Evolutionary conservation across 768 basidiomycete genomes (phyloP).

Genomic region (Suillus alpinus): DNA sequence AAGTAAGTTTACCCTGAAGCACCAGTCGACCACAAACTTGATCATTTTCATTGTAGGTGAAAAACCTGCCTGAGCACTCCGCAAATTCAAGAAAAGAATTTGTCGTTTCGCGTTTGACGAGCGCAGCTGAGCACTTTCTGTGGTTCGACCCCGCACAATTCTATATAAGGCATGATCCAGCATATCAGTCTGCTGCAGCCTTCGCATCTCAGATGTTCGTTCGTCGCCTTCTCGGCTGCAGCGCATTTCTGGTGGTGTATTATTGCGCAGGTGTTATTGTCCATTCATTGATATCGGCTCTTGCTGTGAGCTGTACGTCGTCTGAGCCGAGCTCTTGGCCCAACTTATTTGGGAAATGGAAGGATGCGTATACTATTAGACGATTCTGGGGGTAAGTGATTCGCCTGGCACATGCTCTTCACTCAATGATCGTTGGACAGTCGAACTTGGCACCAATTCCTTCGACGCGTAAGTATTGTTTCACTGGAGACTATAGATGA

Average conservation of each 20-base stretch:
- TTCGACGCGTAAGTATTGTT: conserved; percentile 30
- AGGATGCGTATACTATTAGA: conserved; percentile 37
- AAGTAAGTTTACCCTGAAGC: conserved; percentile 19
- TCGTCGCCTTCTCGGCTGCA: neutral
- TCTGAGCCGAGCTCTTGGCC: conserved; percentile 40
- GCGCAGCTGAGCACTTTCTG: conserved; percentile 9
- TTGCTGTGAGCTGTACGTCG: conserved; percentile 11
- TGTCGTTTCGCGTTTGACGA: conserved; percentile 16
- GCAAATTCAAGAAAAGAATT: conserved; percentile 21
- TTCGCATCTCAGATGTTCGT: neutral
- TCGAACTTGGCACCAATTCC: conserved; percentile 37
- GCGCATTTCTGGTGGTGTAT: neutral
- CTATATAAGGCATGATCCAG: conserved; percentile 9
- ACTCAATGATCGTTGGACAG: conserved; percentile 12
- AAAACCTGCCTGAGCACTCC: conserved; percentile 9
- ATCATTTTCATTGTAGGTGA: neutral
- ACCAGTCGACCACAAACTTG: conserved; percentile 6
- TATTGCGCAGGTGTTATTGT: neutral
- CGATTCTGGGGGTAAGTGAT: conserved; percentile 40
- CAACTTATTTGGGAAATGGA: conserved; percentile 29
- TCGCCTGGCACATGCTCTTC: neutral
- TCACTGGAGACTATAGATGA: neutral
- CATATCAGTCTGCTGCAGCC: conserved; percentile 4
- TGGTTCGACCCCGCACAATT: conserved; percentile 15
- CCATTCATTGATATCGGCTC: conserved; percentile 1